These are phyloP conservation scores for Pseudogymnoascus sp. DNA, from an alignment of 2,329 filamentous ascomycete genomes.

Conservation along the genomic window DNA sequence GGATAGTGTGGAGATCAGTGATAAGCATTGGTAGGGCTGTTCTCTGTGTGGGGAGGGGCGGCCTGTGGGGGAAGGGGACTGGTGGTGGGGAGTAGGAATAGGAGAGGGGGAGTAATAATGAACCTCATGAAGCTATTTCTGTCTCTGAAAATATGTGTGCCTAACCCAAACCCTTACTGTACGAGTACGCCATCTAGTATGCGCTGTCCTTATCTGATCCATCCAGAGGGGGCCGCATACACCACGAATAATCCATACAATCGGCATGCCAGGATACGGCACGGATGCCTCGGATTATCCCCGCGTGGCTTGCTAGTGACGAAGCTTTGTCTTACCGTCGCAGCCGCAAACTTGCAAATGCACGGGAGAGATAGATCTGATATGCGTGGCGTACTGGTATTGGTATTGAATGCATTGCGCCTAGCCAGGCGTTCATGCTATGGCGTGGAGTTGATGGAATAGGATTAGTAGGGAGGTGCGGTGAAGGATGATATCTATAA, in stretches of 20 bases:
- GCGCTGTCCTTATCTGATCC: too few relatives aligned
- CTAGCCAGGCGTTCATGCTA: neutral
- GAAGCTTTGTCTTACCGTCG: neutral
- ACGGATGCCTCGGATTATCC: neutral
- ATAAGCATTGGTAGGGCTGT: constrained; percentile 53
- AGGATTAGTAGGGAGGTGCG: neutral
- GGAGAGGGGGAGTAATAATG: neutral
- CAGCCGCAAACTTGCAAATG: too few relatives aligned
- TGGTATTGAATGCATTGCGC: neutral
- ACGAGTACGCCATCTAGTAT: neutral
- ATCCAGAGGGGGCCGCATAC: neutral
- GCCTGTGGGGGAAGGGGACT: neutral
- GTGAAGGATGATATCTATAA: neutral
- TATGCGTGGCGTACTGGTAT: neutral
- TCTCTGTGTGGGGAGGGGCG: neutral
- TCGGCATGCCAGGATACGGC: neutral
- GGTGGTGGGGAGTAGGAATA: neutral
- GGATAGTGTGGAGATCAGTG: constrained; percentile 55
- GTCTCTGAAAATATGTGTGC: neutral
- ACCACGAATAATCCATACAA: neutral
- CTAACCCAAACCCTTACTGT: neutral
- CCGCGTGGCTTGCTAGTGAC: neutral
- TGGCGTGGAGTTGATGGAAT: neutral
- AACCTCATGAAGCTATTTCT: neutral
- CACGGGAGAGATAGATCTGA: too few relatives aligned